Evolutionary conservation across 805 yeast species (phyloP).

Genomic region (Ogataea siamensis): DNA sequence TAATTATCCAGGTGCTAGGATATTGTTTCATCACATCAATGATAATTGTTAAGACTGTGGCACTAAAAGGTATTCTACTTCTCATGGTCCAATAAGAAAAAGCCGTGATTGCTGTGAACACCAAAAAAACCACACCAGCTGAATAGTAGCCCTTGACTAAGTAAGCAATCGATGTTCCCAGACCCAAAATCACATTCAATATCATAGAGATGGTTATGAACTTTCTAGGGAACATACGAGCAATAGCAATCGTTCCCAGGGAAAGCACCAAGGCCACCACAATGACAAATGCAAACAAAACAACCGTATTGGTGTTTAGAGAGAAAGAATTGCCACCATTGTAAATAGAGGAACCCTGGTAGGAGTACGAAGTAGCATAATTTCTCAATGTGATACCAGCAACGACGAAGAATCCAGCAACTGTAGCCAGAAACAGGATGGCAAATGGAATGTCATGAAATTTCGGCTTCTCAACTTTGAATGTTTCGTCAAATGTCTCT

Average conservation of each 20-base stretch:
- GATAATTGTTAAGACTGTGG: slow-evolving; percentile 35
- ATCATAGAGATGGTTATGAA: slow-evolving; percentile 71
- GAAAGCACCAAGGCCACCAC: slow-evolving; percentile 61
- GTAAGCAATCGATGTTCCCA: slow-evolving; percentile 76
- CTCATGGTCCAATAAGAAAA: slow-evolving; percentile 22
- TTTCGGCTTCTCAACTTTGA: slow-evolving; percentile 59
- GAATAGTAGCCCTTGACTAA: slow-evolving; percentile 68
- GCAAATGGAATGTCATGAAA: slow-evolving; percentile 73
- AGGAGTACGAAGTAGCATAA: slow-evolving; percentile 52
- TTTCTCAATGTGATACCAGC: slow-evolving; percentile 68
- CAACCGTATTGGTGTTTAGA: slow-evolving; percentile 70
- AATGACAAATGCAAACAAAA: slow-evolving; percentile 64
- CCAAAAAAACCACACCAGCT: slow-evolving; percentile 63
- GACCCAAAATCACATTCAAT: slow-evolving; percentile 61
- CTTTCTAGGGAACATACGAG: slow-evolving; percentile 60
- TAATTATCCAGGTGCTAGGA: slow-evolving; percentile 62
- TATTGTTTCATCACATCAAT: slow-evolving; percentile 70
- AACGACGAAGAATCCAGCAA: slow-evolving; percentile 67
- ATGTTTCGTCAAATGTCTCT: slow-evolving; percentile 60
- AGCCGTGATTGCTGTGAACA: slow-evolving; percentile 20
- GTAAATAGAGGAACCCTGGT: slow-evolving; percentile 66
- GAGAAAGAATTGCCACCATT: slow-evolving; percentile 51
- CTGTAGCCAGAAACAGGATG: slow-evolving; percentile 40
- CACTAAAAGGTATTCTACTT: slow-evolving; percentile 30
- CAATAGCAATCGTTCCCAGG: slow-evolving; percentile 51